Evolutionary conservation across 176 grass and related monocot species (phyloP).

Genomic region (sorghum (Sorghum bicolor)): Sorghum_bicolor_NCBIv3 NC_012875.2:58967501-58968000

Average conservation of each 20-base stretch:
- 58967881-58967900: constrained; percentile 34
- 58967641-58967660: constrained; percentile 23
- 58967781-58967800: constrained; percentile 99
- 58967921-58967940: background rate
- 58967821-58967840: constrained; percentile 98
- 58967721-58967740: constrained; percentile 16
- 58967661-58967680: constrained; percentile 7
- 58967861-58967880: constrained; percentile 99
- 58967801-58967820: constrained; percentile 99
- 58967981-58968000: constrained; percentile 2
- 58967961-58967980: background rate
- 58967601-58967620: background rate
- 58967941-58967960: constrained; percentile 6
- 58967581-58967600: background rate
- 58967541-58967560: background rate
- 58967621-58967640: constrained; percentile 15
- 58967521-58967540: background rate
- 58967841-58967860: constrained; percentile 98
- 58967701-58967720: background rate
- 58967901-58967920: constrained; percentile 19
- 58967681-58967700: constrained; percentile 7
- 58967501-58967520: background rate
- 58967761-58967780: constrained; percentile 55
- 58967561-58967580: background rate
- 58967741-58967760: background rate